Base-by-base conservation (phyloP, 148 eudicot species). In the Rhododendron williamsianum region DNA sequence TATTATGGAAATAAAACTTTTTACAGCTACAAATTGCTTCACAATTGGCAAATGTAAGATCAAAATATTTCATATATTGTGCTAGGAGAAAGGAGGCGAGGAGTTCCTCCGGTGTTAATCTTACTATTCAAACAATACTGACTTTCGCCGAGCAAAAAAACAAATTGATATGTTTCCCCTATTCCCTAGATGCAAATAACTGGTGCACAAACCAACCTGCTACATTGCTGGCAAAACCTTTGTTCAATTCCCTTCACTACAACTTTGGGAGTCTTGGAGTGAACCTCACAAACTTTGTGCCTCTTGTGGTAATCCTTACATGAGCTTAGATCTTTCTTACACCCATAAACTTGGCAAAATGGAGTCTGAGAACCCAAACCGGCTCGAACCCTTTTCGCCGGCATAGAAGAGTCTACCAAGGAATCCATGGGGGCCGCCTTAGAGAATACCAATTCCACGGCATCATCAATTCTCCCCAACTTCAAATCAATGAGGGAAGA, bases 211-310 rank as follows among this genome's bases (percentile, higher is more conserved):
- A 41, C 89, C 46, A 67, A 97, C 99, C 99, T 95, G 96, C 99
- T 97, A 88, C 99, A 97, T 86, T 97, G 98, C 93, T 97, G 99
- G 87, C 99, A 97, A 90, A 97, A 97, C 84, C 99, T 94, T 60
- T 95, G 98, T 82, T 93, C 93, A 46, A 93, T 88, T 45, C 98
- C 95, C 84, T 93, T 97, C 65, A 97, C 98, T 89, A 97, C 86
- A 48, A 97, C 99, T 83, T 90, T 90, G 43, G 90, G 77, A 51
- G 89, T 89, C 86, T 89, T 90, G 2, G 92, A 87, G 88, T 90
- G 92, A 81, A 77, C 88, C 80, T 90, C 90, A 80, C 92, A 90
- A n/a, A 90, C 91, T 89, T 86, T 90, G 85, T 90, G 92, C 90
- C 89, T 83, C 86, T 84, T 89, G 82, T 90, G 86, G 38, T 90